These are phyloP conservation scores for Ceratocystiopsis brevicomis DNA, from an alignment of 2,329 filamentous ascomycete species.

Conservation along the genomic window DNA sequence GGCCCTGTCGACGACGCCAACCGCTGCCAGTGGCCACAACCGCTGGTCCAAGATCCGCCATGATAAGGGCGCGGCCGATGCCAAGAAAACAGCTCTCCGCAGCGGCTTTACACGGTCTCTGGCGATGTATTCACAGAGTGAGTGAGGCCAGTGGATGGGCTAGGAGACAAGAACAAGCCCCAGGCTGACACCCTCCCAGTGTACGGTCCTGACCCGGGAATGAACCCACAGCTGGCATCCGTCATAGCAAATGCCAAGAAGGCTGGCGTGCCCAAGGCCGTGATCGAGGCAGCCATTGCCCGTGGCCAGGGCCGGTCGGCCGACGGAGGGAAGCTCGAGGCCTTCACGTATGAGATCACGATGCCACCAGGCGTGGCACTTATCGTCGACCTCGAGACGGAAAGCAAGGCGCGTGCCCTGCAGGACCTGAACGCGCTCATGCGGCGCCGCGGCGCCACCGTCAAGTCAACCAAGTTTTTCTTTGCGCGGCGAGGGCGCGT, in stretches of 20 bases:
- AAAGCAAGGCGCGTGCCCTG: constrained; percentile 55
- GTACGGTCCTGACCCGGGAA: constrained; percentile 48
- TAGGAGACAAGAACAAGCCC: neutral
- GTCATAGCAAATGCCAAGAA: constrained; percentile 62
- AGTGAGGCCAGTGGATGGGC: constrained; percentile 10
- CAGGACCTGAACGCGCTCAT: constrained; percentile 54
- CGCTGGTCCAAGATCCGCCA: constrained; percentile 95
- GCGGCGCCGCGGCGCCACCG: constrained; percentile 50
- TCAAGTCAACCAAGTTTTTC: constrained; percentile 61
- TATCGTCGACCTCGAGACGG: constrained; percentile 71
- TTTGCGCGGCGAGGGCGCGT: constrained; percentile 68
- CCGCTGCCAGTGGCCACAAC: constrained; percentile 52
- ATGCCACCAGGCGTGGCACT: constrained; percentile 58
- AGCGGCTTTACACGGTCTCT: constrained; percentile 53
- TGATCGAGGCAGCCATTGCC: constrained; percentile 64
- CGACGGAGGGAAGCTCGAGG: constrained; percentile 58
- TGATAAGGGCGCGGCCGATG: constrained; percentile 76
- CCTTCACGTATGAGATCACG: constrained; percentile 60
- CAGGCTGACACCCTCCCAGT: constrained; percentile 5
- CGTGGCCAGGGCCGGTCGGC: constrained; percentile 71
- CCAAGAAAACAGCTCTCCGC: constrained; percentile 55
- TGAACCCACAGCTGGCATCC: constrained; percentile 58
- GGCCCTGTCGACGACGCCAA: constrained; percentile 17
- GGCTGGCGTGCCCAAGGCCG: constrained; percentile 61
- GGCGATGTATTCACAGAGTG: constrained; percentile 55